These are phyloP conservation scores for Dispira parvispora DNA, from an alignment of 192 early-diverging fungal species.

Conservation along the genomic window DNA sequence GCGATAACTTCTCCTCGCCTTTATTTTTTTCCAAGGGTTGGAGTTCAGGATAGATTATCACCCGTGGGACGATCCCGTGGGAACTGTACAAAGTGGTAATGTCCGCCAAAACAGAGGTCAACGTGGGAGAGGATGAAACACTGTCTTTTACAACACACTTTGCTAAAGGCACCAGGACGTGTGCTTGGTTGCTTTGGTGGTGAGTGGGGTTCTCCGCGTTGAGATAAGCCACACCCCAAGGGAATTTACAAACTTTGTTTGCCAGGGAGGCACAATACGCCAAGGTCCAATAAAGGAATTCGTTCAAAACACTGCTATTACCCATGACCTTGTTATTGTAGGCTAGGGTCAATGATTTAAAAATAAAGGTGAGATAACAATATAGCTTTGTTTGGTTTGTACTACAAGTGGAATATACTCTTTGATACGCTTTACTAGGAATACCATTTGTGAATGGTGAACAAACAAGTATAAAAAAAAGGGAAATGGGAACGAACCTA, in stretches of 20 bases:
- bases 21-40: neutral
- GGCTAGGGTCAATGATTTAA: too few species aligned
- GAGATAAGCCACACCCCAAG: neutral
- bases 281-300: neutral
- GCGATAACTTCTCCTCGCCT: neutral
- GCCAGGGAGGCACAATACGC: neutral
- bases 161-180: neutral
- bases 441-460: too few species aligned
- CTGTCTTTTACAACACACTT: neutral
- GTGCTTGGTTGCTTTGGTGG: constrained; percentile 8
- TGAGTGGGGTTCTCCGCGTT: constrained; percentile 1
- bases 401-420: too few species aligned
- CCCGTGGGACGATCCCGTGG: neutral
- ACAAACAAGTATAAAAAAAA: too few species aligned
- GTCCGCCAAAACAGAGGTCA: neutral
- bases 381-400: too few species aligned
- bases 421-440: too few species aligned
- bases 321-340: too few species aligned
- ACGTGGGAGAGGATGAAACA: neutral
- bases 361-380: too few species aligned
- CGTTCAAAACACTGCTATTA: neutral
- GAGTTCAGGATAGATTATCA: neutral
- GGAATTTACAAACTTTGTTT: neutral
- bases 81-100: neutral
- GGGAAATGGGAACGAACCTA: too few species aligned